Conservation (phyloP, 176 grass and related monocot genomes). For the Triticum turgidum region DNA sequence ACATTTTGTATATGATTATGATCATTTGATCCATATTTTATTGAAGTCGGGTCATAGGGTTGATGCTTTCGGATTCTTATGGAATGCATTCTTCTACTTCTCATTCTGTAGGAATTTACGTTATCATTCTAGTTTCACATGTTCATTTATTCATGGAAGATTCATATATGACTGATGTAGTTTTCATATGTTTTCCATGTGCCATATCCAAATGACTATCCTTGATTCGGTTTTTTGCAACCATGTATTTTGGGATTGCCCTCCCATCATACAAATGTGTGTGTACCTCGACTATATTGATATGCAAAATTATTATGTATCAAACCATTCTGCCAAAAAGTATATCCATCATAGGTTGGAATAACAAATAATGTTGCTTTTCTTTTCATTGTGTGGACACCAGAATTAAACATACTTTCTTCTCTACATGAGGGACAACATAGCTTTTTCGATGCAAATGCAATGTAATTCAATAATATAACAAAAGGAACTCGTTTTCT, state of each 20-base stretch:
- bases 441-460: no score
- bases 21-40: not conserved
- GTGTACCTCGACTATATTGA: no score
- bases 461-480: no score
- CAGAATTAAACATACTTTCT: no score
- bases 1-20: not conserved
- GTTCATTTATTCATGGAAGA: not conserved
- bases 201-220: not conserved
- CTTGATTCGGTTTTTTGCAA: not conserved
- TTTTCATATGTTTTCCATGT: not conserved
- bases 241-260: not conserved
- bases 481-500: no score
- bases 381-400: not conserved
- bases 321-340: not conserved
- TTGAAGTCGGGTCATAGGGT: not conserved
- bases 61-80: not conserved
- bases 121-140: not conserved
- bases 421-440: not conserved
- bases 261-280: not conserved
- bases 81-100: not conserved
- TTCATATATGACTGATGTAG: not conserved
- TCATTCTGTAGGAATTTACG: not conserved
- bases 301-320: no score
- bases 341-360: not conserved
- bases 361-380: not conserved